Base-by-base conservation (phyloP, 768 basidiomycete species). In the Antrodiella citrinella region DNA sequence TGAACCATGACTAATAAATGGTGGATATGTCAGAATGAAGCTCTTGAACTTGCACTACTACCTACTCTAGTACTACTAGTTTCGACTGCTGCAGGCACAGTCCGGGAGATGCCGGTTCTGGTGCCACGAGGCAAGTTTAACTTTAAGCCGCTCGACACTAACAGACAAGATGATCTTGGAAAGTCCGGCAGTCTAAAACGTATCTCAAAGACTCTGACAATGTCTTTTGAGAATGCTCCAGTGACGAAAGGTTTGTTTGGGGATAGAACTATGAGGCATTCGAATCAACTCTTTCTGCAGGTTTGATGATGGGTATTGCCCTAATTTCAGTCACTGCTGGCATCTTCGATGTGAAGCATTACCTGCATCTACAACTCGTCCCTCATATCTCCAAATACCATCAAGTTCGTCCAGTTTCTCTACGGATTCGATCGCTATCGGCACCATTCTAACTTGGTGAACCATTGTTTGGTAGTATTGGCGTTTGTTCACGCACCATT, bases 371-470 rank as follows among this genome's bases (percentile, higher is more conserved):
- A 2, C 92, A 88, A 70, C 77, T 94, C 38, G 78, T 88, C 18
- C 93, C 92, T 2, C 92, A 96, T 63, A 75, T 96, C 44, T 91
- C 89, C n/a, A 80, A 79, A 48, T 79, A 94, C 64, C 86, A 90
- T 60, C 92, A 95, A 74, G 92, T 90, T 69, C 45, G 65, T 55
- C 39, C 20, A 2, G 24, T 26, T 13, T 20, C 19, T 19, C 47
- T 39, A 22, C 12, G 4, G 20, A 10, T 11, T 39, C 39, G n/a
- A n/a, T n/a, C n/a, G n/a, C n/a, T n/a, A n/a, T n/a, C n/a, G n/a
- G 35, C n/a, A 11, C n/a, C 38, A 26, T 10, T 10, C 13, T 13
- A 49, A 49, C 18, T 11, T 13, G 9, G n/a, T n/a, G n/a, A n/a
- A n/a, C n/a, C n/a, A 12, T 42, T 21, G 13, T 19, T n/a, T 54